Base-by-base conservation (phyloP, 768 basidiomycete species). In the Clavaria fumosa region DNA sequence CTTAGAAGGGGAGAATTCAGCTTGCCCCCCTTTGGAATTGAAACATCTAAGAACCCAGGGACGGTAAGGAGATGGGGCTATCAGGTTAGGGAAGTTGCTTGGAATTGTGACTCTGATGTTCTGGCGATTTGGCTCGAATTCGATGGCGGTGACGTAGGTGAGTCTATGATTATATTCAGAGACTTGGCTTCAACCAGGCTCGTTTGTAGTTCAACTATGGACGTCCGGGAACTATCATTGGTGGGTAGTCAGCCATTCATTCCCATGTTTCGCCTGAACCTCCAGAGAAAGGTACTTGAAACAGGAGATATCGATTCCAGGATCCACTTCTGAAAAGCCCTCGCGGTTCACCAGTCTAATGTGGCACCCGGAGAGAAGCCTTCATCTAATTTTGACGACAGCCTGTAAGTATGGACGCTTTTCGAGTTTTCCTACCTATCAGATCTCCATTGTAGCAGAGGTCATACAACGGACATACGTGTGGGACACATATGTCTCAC, bases 221-320 rank as follows among this genome's bases (percentile, higher is more conserved):
- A 82, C 86, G 1, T 85, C 69, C 5, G 77, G 83, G 21, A 99
- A 99, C 52, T 97, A 95, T 54, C 79, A 96, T 51, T 97, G 95
- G 88, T 82, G 46, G 18, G 52, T 48, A 19, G 21, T 7, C 14
- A 2, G 14, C 4, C 20, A 23, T 2, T 5, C 39, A 24, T 3
- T 33, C 22, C 14, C 7, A 35, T 9, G n/a, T 38, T 22, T 5
- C 30, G 12, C 28, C 28, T 19, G 19, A 23, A 24, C 24, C 22
- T 32, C 32, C 20, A n/a, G n/a, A 33, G 24, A 11, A 40, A 85
- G 82, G 82, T 95, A 96, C 59, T 69, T 96, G 41, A 96, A 96
- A 57, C 88, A 93, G 52, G 86, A 91, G 52, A 62, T 95, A 23
- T 49, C 58, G 14, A 72, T 76, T 1, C 66, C 70, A 1, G 36